Evolutionary conservation across 352 stramenopile species (phyloP), one percentile per base, ranked within the genome.

Genomic region (Pythium rishiriense): DNA sequence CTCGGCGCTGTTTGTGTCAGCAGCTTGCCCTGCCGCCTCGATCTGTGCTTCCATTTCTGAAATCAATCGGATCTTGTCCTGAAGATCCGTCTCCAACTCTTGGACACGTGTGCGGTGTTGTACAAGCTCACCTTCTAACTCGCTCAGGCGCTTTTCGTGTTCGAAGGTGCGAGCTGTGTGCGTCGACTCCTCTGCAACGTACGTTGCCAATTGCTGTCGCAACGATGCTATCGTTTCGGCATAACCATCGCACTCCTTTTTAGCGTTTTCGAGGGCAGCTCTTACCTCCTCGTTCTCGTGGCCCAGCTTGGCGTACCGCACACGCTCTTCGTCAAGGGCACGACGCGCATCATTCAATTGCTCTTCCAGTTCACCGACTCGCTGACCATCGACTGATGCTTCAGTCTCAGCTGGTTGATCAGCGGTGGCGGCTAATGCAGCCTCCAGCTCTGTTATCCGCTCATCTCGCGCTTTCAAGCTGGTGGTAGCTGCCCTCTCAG

Each of bases 391-490:
- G 24, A 7, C 45, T 10, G 45, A 51, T 21, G 11, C 19, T 8
- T 14, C 45, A 5, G 14, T 4, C n/a, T 53, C 25, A 15, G 29
- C 22, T 15, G 25, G 5, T 22, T 24, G 48, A 25, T 53, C 47
- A 15, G 4, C 5, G 7, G n/a, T n/a, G 12, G 17, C 28, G 15
- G 31, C 50, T n/a, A 59, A 10, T 21, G n/a, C 35, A 5, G 21
- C 33, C 15, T 59, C 52, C 11, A 59, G 37, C 52, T 48, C 52
- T 17, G 52, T 24, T 35, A 49, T 39, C 35, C 52, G 52, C 22
- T 14, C 37, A 24, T 50, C 37, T 10, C 52, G 2, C 17, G 46
- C 37, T 19, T 28, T 1, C 0, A 42, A 2, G 4, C 3, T 4
- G 4, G 3, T 21, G 10, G 17, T 10, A 0, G 25, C 14, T 0